These are phyloP conservation scores for Annona squamosa DNA, from an alignment of 164 flowering plant genomes.

Conservation along the genomic window DNA sequence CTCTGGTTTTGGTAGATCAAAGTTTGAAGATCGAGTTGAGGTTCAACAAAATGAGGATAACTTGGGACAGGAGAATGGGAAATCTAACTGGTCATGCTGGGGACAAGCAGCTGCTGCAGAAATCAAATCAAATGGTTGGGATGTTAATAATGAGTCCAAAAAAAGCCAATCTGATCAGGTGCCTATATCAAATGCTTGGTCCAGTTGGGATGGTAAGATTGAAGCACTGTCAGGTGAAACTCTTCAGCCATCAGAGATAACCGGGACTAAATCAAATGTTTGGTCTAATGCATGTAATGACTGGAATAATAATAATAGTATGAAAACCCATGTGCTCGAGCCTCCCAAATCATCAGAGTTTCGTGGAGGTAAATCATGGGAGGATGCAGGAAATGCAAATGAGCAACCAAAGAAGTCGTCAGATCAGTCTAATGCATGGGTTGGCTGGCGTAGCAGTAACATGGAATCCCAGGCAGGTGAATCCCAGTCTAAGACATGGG, in stretches of 20 bases:
- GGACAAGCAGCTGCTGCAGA: slow-evolving; percentile 1
- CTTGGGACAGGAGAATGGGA: slow-evolving; percentile 5
- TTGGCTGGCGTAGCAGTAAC: background rate
- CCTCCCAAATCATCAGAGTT: no score
- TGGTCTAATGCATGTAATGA: background rate
- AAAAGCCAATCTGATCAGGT: slow-evolving; percentile 8
- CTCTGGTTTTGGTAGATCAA: slow-evolving; percentile 32
- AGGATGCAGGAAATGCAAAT: background rate
- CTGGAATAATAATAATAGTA: background rate
- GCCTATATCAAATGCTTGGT: slow-evolving; percentile 9
- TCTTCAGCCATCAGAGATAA: background rate
- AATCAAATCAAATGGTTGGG: slow-evolving; percentile 6
- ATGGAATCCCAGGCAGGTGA: background rate
- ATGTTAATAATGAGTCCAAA: background rate
- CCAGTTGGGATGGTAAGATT: slow-evolving; percentile 25
- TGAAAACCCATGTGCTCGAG: no score
- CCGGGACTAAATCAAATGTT: background rate
- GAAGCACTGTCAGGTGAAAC: background rate
- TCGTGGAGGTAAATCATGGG: no score
- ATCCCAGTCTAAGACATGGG: background rate
- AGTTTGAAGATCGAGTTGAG: slow-evolving; percentile 53
- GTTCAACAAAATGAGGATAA: slow-evolving; percentile 8
- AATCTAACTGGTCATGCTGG: slow-evolving; percentile 9
- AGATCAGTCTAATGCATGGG: background rate
- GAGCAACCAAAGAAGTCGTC: background rate